phyloP scores from a whole-genome alignment of 108 stramenopile genomes.

The Conticribra guillardii region DNA sequence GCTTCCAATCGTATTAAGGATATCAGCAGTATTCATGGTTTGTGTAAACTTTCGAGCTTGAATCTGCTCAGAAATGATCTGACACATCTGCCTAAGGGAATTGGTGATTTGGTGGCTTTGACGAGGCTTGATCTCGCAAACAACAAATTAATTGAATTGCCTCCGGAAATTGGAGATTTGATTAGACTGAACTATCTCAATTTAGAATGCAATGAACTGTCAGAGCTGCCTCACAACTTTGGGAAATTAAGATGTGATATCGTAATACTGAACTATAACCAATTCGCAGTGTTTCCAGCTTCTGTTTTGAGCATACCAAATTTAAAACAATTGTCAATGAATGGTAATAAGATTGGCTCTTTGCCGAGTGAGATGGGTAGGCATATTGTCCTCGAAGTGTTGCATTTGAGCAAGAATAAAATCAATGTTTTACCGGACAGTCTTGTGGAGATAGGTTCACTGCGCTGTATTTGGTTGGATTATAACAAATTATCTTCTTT shows the following conservation, averaged over 20 bases:
- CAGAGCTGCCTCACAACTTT: slow-evolving; percentile 24
- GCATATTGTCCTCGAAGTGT: slow-evolving; percentile 15
- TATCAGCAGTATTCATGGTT: slow-evolving; percentile 25
- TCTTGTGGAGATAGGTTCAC: slow-evolving; percentile 25
- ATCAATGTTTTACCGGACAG: slow-evolving; percentile 42
- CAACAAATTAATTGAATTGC: slow-evolving; percentile 37
- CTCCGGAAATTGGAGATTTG: slow-evolving; percentile 35
- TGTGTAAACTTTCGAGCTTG: slow-evolving; percentile 15
- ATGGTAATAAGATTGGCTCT: slow-evolving; percentile 15
- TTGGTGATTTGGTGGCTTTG: slow-evolving; percentile 23
- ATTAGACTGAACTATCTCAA: slow-evolving; percentile 21
- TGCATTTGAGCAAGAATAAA: slow-evolving; percentile 39
- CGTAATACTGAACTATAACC: slow-evolving; percentile 35
- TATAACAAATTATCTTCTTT: slow-evolving; percentile 41
- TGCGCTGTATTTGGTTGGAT: slow-evolving; percentile 50
- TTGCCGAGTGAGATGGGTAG: slow-evolving; percentile 18
- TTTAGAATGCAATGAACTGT: slow-evolving; percentile 44
- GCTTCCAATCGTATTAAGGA: slow-evolving; percentile 38
- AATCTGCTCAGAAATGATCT: slow-evolving; percentile 47
- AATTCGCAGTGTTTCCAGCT: slow-evolving; percentile 27
- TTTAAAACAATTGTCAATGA: slow-evolving; percentile 26
- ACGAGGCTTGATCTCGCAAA: slow-evolving; percentile 30
- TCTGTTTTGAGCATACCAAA: slow-evolving; percentile 22
- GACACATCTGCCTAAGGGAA: slow-evolving; percentile 17
- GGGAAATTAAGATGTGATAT: slow-evolving; percentile 25